phyloP scores from a whole-genome alignment of 1,284 basidiomycete species.

The Sanghuangporus sanghuang region DNA sequence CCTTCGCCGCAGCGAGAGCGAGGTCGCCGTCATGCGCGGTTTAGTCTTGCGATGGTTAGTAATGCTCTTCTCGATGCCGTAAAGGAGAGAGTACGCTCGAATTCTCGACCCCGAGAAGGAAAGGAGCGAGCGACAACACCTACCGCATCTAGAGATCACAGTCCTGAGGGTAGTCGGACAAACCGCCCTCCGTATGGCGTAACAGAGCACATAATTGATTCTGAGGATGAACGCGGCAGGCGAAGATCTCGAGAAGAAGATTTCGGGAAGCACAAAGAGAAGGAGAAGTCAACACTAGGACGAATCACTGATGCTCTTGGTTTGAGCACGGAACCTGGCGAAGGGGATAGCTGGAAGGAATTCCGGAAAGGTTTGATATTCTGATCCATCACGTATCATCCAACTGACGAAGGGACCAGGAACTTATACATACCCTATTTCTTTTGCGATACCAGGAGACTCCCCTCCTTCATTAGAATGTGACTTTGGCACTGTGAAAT shows the following conservation, averaged over 20 bases:
- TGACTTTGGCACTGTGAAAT: constrained; percentile 76
- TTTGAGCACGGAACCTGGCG: constrained; percentile 32
- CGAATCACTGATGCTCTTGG: constrained; percentile 16
- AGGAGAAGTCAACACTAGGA: constrained; percentile 12
- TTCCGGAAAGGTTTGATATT: constrained; percentile 75
- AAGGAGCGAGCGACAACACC: constrained; percentile 7
- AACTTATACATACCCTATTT: constrained; percentile 93
- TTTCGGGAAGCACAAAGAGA: constrained; percentile 12
- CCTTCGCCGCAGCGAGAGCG: constrained; percentile 18
- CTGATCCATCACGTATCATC: neutral
- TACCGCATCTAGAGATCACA: constrained; percentile 10
- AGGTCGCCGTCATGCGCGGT: constrained; percentile 33
- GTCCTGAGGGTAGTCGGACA: constrained; percentile 10
- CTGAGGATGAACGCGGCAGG: constrained; percentile 6
- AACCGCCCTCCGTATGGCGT: constrained; percentile 17
- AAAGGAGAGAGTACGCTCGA: constrained; percentile 38
- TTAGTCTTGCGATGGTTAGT: constrained; percentile 33
- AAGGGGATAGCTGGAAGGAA: constrained; percentile 75
- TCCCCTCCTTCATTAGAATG: constrained; percentile 79
- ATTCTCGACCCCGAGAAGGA: constrained; percentile 23
- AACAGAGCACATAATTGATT: neutral
- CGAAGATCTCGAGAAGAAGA: constrained; percentile 8
- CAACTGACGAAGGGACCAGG: constrained; percentile 38
- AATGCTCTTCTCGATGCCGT: constrained; percentile 34
- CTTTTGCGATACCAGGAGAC: constrained; percentile 78